phyloP scores from a whole-genome alignment of 1,139 yeast genomes.

The Yamadazyma triangularis region DNA sequence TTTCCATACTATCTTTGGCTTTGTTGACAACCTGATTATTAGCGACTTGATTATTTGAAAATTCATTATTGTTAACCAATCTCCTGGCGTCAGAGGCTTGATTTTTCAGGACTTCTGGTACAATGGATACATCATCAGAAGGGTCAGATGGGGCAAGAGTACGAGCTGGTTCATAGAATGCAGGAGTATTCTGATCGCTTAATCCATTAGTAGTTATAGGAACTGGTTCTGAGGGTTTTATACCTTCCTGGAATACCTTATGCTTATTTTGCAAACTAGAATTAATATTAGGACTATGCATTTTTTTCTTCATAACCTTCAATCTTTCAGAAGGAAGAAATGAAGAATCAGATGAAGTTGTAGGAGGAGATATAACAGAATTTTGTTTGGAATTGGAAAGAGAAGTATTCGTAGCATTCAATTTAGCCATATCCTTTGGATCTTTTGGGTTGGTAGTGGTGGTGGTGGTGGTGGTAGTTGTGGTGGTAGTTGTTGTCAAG shows the following conservation, averaged over 20 bases:
- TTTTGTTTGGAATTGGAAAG: slow-evolving; percentile 2
- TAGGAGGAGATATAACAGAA: background rate
- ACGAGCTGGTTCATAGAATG: background rate
- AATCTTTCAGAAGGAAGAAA: slow-evolving; percentile 25
- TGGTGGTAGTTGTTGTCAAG: slow-evolving; percentile 1
- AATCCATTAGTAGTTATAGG: no score
- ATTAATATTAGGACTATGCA: slow-evolving; percentile 6
- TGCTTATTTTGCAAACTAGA: slow-evolving; percentile 8
- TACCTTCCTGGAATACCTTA: slow-evolving; percentile 17
- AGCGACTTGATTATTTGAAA: background rate
- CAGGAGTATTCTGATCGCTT: no score
- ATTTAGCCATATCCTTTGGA: slow-evolving; percentile 51
- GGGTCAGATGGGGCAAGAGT: no score
- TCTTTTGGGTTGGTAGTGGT: slow-evolving; percentile 1
- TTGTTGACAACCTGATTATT: background rate
- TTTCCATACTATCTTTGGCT: slow-evolving; percentile 8
- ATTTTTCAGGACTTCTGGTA: no score
- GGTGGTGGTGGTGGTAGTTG: slow-evolving; percentile 3
- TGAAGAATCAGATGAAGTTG: slow-evolving; percentile 1
- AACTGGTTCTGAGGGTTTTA: slow-evolving; percentile 19
- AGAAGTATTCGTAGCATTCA: slow-evolving; percentile 55
- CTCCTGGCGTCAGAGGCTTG: slow-evolving; percentile 1
- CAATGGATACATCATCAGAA: background rate
- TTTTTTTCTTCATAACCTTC: slow-evolving; percentile 21
- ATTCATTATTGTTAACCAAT: background rate